Evolutionary conservation across 768 basidiomycete genomes (phyloP).

Genomic region (Ephemerocybe angulata): DNA sequence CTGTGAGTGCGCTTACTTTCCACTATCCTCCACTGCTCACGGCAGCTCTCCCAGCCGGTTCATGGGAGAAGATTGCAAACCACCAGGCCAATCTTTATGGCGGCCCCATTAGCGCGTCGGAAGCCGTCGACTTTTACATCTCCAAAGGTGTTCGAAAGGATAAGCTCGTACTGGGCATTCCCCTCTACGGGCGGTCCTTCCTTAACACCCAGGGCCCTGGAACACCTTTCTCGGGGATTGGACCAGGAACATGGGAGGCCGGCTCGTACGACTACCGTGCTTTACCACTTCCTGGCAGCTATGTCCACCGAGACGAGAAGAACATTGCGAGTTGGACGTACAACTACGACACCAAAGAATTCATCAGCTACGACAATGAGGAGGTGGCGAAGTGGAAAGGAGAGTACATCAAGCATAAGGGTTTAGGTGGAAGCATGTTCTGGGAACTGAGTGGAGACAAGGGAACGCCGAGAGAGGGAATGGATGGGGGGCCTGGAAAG

Average conservation of each 20-base stretch:
- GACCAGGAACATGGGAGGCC: conserved; percentile 86
- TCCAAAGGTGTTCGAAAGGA: conserved; percentile 64
- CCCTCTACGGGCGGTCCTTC: conserved; percentile 93
- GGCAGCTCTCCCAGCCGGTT: conserved; percentile 49
- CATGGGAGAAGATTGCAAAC: conserved; percentile 67
- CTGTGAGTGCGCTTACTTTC: conserved; percentile 37
- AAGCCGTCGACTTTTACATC: conserved; percentile 68
- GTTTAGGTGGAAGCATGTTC: conserved; percentile 90
- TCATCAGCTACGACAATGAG: conserved; percentile 80
- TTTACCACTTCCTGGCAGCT: conserved; percentile 60
- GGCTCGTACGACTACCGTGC: conserved; percentile 93
- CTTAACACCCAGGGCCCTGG: conserved; percentile 82
- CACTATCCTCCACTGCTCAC: conserved; percentile 2
- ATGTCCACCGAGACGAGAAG: conserved; percentile 61
- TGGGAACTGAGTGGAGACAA: conserved; percentile 94
- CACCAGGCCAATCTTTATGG: conserved; percentile 88
- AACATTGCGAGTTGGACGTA: conserved; percentile 81
- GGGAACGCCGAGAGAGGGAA: conserved; percentile 56
- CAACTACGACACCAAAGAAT: conserved; percentile 68
- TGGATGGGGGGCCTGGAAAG: conserved; percentile 75
- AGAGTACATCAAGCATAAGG: conserved; percentile 70
- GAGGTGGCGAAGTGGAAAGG: conserved; percentile 71
- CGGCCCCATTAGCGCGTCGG: conserved; percentile 56
- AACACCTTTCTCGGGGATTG: conserved; percentile 72
- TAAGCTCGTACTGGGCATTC: conserved; percentile 89